Conservation (phyloP, 1,284 basidiomycete genomes). For the Meripilus lineatus region DNA sequence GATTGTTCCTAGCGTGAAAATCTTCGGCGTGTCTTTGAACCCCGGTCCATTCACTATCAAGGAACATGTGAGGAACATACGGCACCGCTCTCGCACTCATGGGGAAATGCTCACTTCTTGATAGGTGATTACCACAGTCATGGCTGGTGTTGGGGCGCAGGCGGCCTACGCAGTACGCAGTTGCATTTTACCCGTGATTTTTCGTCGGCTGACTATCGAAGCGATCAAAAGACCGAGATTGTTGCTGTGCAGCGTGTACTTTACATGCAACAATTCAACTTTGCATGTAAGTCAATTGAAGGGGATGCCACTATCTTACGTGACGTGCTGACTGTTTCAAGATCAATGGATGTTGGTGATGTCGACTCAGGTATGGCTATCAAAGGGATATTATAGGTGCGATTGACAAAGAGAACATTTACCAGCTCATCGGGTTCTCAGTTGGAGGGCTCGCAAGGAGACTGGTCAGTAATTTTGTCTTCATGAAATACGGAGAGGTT, state of each 20-base stretch:
- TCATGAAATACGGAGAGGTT: no score
- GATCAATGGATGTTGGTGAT: constrained; percentile 79
- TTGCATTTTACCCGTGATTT: not conserved
- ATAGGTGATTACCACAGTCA: constrained; percentile 52
- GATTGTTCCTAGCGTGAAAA: constrained; percentile 43
- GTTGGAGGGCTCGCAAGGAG: constrained; percentile 73
- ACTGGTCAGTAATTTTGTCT: constrained; percentile 23
- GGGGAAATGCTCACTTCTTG: not conserved
- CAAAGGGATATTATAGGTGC: no score
- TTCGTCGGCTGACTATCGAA: not conserved
- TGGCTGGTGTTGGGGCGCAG: constrained; percentile 61
- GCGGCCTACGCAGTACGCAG: constrained; percentile 47
- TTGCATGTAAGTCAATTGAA: constrained; percentile 45
- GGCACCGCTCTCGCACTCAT: no score
- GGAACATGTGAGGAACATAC: constrained; percentile 44
- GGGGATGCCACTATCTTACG: constrained; percentile 22
- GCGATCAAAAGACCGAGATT: constrained; percentile 55
- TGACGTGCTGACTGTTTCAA: constrained; percentile 15
- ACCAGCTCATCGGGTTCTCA: constrained; percentile 81
- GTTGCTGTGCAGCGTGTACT: constrained; percentile 70
- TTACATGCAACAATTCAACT: constrained; percentile 62
- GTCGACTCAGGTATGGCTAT: constrained; percentile 53
- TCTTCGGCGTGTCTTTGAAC: constrained; percentile 53
- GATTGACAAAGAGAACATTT: no score
- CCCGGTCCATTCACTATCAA: constrained; percentile 68